Evolutionary conservation across 108 stramenopile genomes (phyloP).

Genomic region (Skeletonema grethae): DNA sequence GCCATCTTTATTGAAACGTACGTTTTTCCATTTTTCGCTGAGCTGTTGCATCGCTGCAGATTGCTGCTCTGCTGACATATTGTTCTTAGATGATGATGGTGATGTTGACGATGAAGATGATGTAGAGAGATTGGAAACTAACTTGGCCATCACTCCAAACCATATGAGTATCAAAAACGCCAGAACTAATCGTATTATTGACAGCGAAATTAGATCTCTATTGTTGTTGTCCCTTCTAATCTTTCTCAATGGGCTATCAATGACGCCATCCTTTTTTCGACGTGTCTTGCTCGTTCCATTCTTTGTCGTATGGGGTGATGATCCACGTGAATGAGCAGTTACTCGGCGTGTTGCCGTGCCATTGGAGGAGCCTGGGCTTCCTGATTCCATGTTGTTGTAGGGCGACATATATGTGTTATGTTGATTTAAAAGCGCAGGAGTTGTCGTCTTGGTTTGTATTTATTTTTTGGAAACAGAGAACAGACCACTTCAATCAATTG

Average conservation of each 20-base stretch:
- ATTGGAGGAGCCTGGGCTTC: neutral
- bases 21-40: neutral
- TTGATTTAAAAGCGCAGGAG: no score
- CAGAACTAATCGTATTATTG: neutral
- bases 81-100: neutral
- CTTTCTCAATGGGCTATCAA: neutral
- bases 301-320: neutral
- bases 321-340: neutral
- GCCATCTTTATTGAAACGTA: neutral
- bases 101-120: neutral
- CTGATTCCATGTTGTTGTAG: slow-evolving; percentile 1
- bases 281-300: neutral
- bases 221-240: neutral
- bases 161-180: neutral
- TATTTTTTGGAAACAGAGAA: no score
- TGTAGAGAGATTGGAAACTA: neutral
- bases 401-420: neutral
- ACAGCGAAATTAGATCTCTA: neutral
- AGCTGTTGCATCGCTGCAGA: neutral
- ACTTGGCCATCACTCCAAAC: neutral
- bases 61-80: neutral
- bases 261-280: neutral
- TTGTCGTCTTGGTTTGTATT: no score
- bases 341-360: neutral
- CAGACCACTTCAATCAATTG: no score